Evolutionary conservation across 129 eudicot genomes (phyloP).

Genomic region (Dittrichia graveolens): DNA sequence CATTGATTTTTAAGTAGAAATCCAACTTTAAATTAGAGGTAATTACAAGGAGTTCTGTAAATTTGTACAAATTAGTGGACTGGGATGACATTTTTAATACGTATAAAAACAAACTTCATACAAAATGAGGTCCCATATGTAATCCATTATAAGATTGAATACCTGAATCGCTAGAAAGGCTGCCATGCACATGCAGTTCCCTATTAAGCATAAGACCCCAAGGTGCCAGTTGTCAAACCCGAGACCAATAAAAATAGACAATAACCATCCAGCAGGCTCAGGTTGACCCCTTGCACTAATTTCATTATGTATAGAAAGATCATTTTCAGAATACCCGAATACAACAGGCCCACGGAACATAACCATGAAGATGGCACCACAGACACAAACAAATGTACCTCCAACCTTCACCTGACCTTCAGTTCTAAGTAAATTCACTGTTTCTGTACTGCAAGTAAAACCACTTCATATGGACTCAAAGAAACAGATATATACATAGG

Average conservation of each 20-base stretch:
- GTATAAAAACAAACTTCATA: too few relatives aligned
- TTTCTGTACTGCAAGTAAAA: constrained; percentile 87
- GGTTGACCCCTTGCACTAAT: constrained; percentile 90
- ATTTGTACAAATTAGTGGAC: too few relatives aligned
- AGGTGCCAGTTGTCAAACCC: constrained; percentile 89
- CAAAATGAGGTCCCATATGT: too few relatives aligned
- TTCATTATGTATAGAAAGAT: constrained; percentile 45
- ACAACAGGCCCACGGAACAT: constrained; percentile 86
- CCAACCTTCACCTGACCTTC: constrained; percentile 93
- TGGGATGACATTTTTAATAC: too few relatives aligned
- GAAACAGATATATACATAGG: constrained; percentile 8
- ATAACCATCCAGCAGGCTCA: constrained; percentile 87
- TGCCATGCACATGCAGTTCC: constrained; percentile 99
- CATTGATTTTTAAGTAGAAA: constrained; percentile 24
- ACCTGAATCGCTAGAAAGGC: constrained; percentile 95
- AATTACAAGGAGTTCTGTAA: too few relatives aligned
- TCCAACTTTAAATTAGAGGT: not conserved
- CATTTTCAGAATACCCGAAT: constrained; percentile 55
- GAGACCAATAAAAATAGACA: constrained; percentile 51
- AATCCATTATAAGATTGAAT: not conserved
- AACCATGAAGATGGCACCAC: constrained; percentile 92
- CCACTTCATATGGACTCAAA: constrained; percentile 46
- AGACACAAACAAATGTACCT: constrained; percentile 84
- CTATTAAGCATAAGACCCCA: constrained; percentile 85
- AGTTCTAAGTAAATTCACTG: constrained; percentile 61